These are phyloP conservation scores for Penicillium parvum DNA, from an alignment of 495 filamentous ascomycete species.

Conservation along the genomic window DNA sequence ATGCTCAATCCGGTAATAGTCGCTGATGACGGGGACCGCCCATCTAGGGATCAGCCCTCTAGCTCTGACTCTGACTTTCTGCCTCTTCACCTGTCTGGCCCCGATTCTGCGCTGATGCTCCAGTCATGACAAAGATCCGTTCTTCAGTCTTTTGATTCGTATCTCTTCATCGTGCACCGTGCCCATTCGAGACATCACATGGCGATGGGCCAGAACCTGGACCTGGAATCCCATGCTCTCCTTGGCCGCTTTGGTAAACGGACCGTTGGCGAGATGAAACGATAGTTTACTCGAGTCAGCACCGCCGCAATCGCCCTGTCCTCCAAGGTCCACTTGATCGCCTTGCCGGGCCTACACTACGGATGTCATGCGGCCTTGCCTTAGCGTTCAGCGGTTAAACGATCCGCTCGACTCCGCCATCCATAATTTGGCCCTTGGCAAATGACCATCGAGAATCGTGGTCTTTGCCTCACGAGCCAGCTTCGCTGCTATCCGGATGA, in stretches of 20 bases:
- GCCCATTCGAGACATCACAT: slow-evolving; percentile 18
- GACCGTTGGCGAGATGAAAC: slow-evolving; percentile 21
- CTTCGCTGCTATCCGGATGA: slow-evolving; percentile 17
- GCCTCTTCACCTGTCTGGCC: neutral
- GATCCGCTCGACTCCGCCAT: too few species aligned
- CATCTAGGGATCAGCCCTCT: slow-evolving; percentile 12
- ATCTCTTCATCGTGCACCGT: slow-evolving; percentile 14
- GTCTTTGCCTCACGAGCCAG: slow-evolving; percentile 1
- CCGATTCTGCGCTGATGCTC: slow-evolving; percentile 4
- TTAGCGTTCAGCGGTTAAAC: slow-evolving; percentile 40
- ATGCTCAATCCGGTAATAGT: slow-evolving; percentile 13
- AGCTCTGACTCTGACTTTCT: neutral
- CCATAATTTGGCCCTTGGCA: slow-evolving; percentile 28
- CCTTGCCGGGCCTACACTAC: slow-evolving; percentile 10
- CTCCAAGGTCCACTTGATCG: slow-evolving; percentile 22
- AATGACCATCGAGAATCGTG: slow-evolving; percentile 15
- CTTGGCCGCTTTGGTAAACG: slow-evolving; percentile 18
- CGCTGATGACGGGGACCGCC: slow-evolving; percentile 1
- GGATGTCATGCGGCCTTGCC: slow-evolving; percentile 38
- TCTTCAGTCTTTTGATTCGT: slow-evolving; percentile 15
- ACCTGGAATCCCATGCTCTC: slow-evolving; percentile 16
- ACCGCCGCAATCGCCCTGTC: slow-evolving; percentile 18
- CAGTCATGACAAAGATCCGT: slow-evolving; percentile 14
- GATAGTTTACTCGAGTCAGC: slow-evolving; percentile 18
- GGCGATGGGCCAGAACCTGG: slow-evolving; percentile 8